phyloP scores from a whole-genome alignment of 2,329 filamentous ascomycete species.

The Nigrospora osmanthi region DNA sequence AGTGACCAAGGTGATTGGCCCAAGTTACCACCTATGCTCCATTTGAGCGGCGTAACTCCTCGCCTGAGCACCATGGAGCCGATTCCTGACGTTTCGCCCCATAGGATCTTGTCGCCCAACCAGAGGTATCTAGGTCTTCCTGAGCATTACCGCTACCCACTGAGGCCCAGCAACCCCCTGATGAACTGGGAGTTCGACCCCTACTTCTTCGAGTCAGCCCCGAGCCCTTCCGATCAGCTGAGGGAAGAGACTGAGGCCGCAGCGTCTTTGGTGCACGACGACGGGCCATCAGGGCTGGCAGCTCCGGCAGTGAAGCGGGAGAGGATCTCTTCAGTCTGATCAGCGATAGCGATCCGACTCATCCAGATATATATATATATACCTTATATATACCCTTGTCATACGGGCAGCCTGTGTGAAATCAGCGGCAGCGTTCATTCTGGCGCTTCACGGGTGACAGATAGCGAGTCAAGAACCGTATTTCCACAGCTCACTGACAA shows the following conservation, averaged over 20 bases:
- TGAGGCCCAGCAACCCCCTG: constrained; percentile 18
- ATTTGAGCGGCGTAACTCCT: constrained; percentile 13
- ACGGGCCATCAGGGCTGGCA: too few species aligned
- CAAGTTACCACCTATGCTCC: constrained; percentile 14
- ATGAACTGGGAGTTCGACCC: constrained; percentile 13
- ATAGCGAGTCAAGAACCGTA: too few species aligned
- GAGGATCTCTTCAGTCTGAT: too few species aligned
- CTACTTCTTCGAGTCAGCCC: constrained; percentile 14
- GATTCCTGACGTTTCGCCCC: constrained; percentile 14
- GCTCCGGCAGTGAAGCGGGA: too few species aligned
- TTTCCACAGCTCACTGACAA: too few species aligned
- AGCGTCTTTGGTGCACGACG: neutral
- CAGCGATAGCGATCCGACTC: too few species aligned
- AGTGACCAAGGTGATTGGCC: constrained; percentile 6
- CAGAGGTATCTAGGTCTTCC: constrained; percentile 10
- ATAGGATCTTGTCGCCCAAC: constrained; percentile 10
- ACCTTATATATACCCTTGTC: too few species aligned
- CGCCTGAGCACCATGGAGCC: constrained; percentile 18
- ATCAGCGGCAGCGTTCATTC: too few species aligned
- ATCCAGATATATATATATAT: too few species aligned
- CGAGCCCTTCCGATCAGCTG: constrained; percentile 22
- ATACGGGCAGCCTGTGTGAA: too few species aligned
- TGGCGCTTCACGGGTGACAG: too few species aligned
- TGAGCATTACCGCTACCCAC: constrained; percentile 14
- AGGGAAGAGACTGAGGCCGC: constrained; percentile 17